A percentile compares a stretch with the other conserved stretches of the same genome.
These are phyloP conservation scores for Candida quercuum DNA, from an alignment of 805 yeast species.

Conservation along the genomic window DNA sequence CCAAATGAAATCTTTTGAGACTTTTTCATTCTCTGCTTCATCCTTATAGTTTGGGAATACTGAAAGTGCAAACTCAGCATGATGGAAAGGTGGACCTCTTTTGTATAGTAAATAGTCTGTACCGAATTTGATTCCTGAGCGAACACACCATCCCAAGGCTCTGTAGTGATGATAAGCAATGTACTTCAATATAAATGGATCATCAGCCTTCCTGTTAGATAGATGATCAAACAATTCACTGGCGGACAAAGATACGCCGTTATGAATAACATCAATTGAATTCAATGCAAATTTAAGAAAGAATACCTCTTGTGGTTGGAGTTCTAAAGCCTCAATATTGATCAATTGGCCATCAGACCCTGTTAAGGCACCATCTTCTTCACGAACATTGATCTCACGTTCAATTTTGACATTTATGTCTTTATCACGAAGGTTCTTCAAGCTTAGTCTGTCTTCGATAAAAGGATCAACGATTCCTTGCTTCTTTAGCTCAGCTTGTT, in stretches of 20 bases:
- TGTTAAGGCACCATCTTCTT: slow-evolving; percentile 32
- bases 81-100: slow-evolving; percentile 93
- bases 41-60: slow-evolving; percentile 37
- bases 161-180: slow-evolving; percentile 82
- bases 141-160: slow-evolving; percentile 90
- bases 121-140: slow-evolving; percentile 90
- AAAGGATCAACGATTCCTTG: slow-evolving; percentile 31
- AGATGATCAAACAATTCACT: slow-evolving; percentile 11
- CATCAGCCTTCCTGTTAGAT: slow-evolving; percentile 14
- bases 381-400: slow-evolving; percentile 21
- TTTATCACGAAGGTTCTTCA: slow-evolving; percentile 27
- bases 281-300: slow-evolving; percentile 60
- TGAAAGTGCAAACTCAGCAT: slow-evolving; percentile 78
- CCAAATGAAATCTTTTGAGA: slow-evolving; percentile 47
- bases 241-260: slow-evolving; percentile 14
- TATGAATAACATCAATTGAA: slow-evolving; percentile 32
- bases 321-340: slow-evolving; percentile 39
- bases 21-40: slow-evolving; percentile 23
- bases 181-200: slow-evolving; percentile 36
- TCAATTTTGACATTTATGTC: slow-evolving; percentile 21
- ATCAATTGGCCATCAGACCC: slow-evolving; percentile 27
- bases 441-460: slow-evolving; percentile 26
- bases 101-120: slow-evolving; percentile 78
- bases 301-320: slow-evolving; percentile 71
- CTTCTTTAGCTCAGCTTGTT: slow-evolving; percentile 36